Base-by-base conservation (phyloP, 805 yeast genomes). In the Wickerhamomyces queroliae region DNA sequence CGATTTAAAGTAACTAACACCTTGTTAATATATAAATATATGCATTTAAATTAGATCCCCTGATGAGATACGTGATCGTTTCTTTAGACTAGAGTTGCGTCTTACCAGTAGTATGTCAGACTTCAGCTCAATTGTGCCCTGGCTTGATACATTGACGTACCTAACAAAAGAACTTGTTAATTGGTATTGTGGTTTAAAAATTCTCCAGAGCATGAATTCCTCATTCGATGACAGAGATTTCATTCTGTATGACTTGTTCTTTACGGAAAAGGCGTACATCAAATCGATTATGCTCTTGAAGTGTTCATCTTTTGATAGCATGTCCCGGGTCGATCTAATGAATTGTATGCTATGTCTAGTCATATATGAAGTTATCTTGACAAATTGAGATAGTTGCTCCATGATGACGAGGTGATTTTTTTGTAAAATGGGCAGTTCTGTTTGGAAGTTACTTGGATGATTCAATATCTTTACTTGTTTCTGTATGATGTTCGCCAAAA, bases 321-420 rank as follows among this genome's bases (percentile, higher is more conserved):
- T n/a, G n/a, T n/a, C n/a, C n/a, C n/a, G n/a, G n/a, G n/a, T n/a
- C n/a, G n/a, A n/a, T n/a, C n/a, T n/a, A n/a, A n/a, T n/a, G n/a
- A n/a, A n/a, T n/a, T n/a, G n/a, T n/a, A n/a, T n/a, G n/a, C n/a
- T n/a, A n/a, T n/a, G n/a, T n/a, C n/a, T n/a, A n/a, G n/a, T n/a
- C n/a, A n/a, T n/a, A n/a, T n/a, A n/a, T 11, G 25, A 11, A 11
- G 11, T 8, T 11, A 43, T 38, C 12, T 35, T 16, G 15, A 41
- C 26, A 21, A 47, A 42, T 4, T 24, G 19, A 9, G 44, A 41
- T 2, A 49, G 20, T 6, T 39, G 31, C 3, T 45, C 36, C 13
- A 49, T 45, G 3, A 45, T 28, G 4, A 33, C 23, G 5, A 34
- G 13, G 17, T 47, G 52, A 10, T 43, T 40, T 7, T 6, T 7